Base-by-base conservation (phyloP, 1,284 basidiomycete genomes). In the Ceratobasidium sp. region DNA sequence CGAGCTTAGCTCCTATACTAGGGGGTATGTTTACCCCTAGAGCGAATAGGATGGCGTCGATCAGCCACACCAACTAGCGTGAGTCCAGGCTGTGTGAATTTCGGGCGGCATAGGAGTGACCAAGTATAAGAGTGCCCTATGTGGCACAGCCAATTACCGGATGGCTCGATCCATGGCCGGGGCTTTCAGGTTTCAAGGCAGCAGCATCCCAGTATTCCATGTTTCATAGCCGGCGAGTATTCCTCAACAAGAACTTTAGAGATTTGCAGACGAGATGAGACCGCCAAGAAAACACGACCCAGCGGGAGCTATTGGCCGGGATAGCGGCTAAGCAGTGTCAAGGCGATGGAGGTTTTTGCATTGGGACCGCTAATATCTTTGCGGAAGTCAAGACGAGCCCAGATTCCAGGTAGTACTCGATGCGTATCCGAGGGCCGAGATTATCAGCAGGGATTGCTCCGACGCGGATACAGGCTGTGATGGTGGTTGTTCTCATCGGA, bases 71-170 rank as follows among this genome's bases (percentile, higher is more conserved):
- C 59, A 59, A 54, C 38, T 59, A 57, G 35, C 23, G n/a, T 3
- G 41, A 59, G 68, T 41, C 44, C 23, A 35, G 68, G 68, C 68
- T 70, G 68, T 70, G 68, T 30, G 68, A 38, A 57, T 46, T 57
- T 70, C 54, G 68, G 68, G 62, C 62, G 48, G 62, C 18, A 38
- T 48, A 44, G 7, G 38, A 27, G n/a, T 48, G 62, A 65, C 30
- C 12, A 64, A 48, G n/a, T 48, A 41, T 10, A 35, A 65, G 62
- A 33, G 44, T 46, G 62, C 62, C 44, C 46, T 65, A 20, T 16
- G 35, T n/a, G 14, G 27, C 62, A 65, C 62, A 65, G 62, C 62
- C 62, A 65, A n/a, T 41, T 65, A n/a, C 62, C 20, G 8, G 8
- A 48, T 59, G 7, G 23, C 38, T 60, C n/a, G 44, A 48, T 65